These are phyloP conservation scores for Venturia asperata DNA, from an alignment of 2,329 filamentous ascomycete species.

Conservation along the genomic window DNA sequence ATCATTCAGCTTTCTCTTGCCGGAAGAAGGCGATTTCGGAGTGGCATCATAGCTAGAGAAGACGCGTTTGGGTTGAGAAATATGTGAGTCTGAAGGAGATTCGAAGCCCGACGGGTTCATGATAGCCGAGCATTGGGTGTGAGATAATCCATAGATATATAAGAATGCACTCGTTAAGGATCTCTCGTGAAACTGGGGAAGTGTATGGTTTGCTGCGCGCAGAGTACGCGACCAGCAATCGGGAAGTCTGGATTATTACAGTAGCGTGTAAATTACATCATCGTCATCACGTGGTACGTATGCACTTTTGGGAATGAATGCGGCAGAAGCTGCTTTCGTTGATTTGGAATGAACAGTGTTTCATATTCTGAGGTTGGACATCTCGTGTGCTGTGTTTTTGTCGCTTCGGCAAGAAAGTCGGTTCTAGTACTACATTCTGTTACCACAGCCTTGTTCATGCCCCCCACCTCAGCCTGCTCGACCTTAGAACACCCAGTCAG, in stretches of 20 bases:
- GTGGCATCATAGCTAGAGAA: neutral
- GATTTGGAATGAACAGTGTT: neutral
- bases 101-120: slow-evolving; percentile 9
- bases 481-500: neutral
- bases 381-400: neutral
- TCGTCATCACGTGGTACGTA: neutral
- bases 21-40: neutral
- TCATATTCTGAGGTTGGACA: too few relatives aligned
- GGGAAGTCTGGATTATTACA: neutral
- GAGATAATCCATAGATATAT: slow-evolving; percentile 9
- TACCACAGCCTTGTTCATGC: neutral
- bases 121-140: slow-evolving; percentile 7
- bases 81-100: neutral
- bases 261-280: neutral
- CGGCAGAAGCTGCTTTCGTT: neutral
- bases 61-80: neutral
- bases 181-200: neutral
- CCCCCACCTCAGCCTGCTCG: neutral
- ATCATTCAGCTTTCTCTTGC: neutral
- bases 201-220: neutral
- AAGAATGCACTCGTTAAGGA: slow-evolving; percentile 5
- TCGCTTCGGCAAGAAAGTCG: neutral
- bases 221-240: neutral
- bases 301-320: neutral
- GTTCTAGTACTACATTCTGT: neutral